These are phyloP conservation scores for Zasmidium angulare DNA, from an alignment of 2,329 filamentous ascomycete genomes.

Conservation along the genomic window DNA sequence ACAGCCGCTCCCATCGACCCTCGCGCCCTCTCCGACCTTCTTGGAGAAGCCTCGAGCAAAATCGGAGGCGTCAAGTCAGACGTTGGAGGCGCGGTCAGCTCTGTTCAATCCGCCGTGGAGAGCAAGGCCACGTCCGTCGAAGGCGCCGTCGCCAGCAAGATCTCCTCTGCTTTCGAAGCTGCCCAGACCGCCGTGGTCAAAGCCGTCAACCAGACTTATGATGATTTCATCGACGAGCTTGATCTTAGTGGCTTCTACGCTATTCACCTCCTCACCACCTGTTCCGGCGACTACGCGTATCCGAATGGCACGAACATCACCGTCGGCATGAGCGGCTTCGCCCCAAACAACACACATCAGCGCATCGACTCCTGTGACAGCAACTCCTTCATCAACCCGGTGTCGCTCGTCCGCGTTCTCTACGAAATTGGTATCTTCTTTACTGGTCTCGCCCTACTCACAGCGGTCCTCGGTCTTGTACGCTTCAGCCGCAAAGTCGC, in stretches of 20 bases:
- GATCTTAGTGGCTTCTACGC: slow-evolving; percentile 62
- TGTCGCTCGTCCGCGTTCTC: slow-evolving; percentile 59
- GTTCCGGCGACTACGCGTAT: slow-evolving; percentile 48
- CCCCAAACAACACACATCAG: slow-evolving; percentile 41
- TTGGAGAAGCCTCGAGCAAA: slow-evolving; percentile 26
- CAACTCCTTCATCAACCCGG: slow-evolving; percentile 47
- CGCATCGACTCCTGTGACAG: slow-evolving; percentile 57
- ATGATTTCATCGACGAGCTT: slow-evolving; percentile 46
- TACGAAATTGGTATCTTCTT: slow-evolving; percentile 59
- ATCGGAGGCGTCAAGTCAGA: slow-evolving; percentile 16
- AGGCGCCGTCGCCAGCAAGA: slow-evolving; percentile 21
- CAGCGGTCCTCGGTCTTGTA: slow-evolving; percentile 47
- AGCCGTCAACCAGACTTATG: slow-evolving; percentile 38
- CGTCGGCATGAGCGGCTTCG: slow-evolving; percentile 25
- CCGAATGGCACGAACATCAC: slow-evolving; percentile 44
- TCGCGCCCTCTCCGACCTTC: slow-evolving; percentile 27
- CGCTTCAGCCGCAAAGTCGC: slow-evolving; percentile 37
- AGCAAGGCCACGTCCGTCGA: slow-evolving; percentile 24
- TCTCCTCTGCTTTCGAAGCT: slow-evolving; percentile 27
- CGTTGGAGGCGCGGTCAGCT: slow-evolving; percentile 22
- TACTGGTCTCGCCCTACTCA: slow-evolving; percentile 51
- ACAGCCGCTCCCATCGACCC: slow-evolving; percentile 24
- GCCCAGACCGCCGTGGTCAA: slow-evolving; percentile 44
- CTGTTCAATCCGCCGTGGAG: slow-evolving; percentile 23
- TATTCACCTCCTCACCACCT: slow-evolving; percentile 61